Conservation (phyloP, 768 basidiomycete genomes). For the Chalciporus sphaerocephalus region DNA sequence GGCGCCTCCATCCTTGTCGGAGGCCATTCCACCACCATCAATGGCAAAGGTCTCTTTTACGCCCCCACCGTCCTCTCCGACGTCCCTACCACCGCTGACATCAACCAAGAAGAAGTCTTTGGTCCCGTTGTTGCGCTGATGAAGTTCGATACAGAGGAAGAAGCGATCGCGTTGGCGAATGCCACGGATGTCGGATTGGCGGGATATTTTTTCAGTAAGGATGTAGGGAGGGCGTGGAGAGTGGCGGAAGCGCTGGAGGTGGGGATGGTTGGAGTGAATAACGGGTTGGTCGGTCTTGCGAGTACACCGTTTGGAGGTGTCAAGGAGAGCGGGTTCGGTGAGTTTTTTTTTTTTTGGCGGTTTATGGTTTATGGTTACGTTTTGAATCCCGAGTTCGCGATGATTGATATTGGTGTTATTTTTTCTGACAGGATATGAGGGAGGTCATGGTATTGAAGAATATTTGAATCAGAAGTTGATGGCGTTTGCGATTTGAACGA, state of each 20-base stretch:
- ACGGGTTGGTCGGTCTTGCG: conserved; percentile 72
- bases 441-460: conserved; percentile 86
- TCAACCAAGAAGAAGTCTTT: conserved; percentile 89
- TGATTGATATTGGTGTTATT: too few species aligned
- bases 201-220: conserved; percentile 88
- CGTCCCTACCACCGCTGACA: conserved; percentile 61
- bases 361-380: too few species aligned
- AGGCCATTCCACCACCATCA: conserved; percentile 64
- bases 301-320: conserved; percentile 86
- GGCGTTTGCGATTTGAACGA: too few species aligned
- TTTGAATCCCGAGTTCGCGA: too few species aligned
- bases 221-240: conserved; percentile 87
- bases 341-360: conserved; percentile 24
- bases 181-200: conserved; percentile 79
- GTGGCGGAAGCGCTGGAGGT: conserved; percentile 94
- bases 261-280: conserved; percentile 87
- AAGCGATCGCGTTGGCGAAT: conserved; percentile 86
- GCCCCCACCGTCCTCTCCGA: conserved; percentile 86
- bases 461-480: conserved; percentile 82
- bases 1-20: conserved; percentile 90
- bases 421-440: conserved; percentile 79
- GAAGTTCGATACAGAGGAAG: conserved; percentile 91
- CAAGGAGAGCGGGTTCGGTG: conserved; percentile 79
- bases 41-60: conserved; percentile 65
- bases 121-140: conserved; percentile 85